phyloP scores from a whole-genome alignment of 1,284 basidiomycete genomes.

The Trametes pubescens region DNA sequence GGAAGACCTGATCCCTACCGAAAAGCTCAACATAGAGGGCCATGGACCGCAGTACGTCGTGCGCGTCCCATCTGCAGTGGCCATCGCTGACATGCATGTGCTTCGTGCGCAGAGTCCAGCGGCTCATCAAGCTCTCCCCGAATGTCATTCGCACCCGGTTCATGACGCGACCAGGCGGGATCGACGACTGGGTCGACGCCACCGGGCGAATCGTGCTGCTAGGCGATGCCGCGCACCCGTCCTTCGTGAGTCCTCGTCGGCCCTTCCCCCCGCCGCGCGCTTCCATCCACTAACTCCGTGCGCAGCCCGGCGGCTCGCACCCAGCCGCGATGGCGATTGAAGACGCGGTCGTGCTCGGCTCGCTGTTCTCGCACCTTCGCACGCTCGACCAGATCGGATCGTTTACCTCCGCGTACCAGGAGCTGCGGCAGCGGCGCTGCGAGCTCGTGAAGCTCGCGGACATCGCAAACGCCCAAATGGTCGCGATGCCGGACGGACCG shows the following conservation, averaged over 20 bases:
- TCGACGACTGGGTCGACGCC: constrained; percentile 65
- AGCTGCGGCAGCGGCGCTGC: constrained; percentile 51
- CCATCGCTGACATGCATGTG: not conserved
- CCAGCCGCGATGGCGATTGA: constrained; percentile 51
- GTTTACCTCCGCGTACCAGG: constrained; percentile 54
- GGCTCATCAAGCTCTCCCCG: constrained; percentile 52
- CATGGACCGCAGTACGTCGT: constrained; percentile 31
- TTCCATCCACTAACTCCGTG: not conserved
- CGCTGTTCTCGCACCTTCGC: constrained; percentile 54
- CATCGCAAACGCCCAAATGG: constrained; percentile 45
- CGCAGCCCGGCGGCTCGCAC: constrained; percentile 47
- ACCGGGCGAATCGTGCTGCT: constrained; percentile 53
- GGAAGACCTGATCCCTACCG: constrained; percentile 33
- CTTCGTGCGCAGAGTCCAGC: constrained; percentile 49
- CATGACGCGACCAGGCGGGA: constrained; percentile 44
- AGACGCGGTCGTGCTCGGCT: constrained; percentile 56
- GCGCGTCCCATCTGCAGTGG: not conserved
- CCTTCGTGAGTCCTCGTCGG: constrained; percentile 46
- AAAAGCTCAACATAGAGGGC: constrained; percentile 24
- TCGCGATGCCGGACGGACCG: constrained; percentile 51
- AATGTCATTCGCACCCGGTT: constrained; percentile 39
- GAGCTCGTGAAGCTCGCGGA: constrained; percentile 48
- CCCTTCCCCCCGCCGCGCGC: not conserved
- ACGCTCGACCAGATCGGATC: constrained; percentile 49
- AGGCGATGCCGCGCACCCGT: constrained; percentile 59